Conservation (phyloP, 1,139 yeast species). For the Torulaspora pretoriensis region DNA sequence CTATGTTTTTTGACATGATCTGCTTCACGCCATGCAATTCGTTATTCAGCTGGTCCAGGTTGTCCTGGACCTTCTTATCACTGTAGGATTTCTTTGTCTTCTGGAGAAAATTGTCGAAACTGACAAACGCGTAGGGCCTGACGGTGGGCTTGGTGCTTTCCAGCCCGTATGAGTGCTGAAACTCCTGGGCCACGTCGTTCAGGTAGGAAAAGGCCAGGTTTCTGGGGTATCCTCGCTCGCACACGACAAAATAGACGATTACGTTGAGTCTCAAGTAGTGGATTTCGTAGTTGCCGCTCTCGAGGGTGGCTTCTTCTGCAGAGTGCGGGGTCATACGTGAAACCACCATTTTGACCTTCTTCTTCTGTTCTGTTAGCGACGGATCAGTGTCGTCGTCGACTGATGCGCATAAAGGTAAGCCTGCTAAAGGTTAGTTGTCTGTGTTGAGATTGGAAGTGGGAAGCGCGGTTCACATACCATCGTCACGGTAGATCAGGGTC, state of each 20-base stretch:
- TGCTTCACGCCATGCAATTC: conserved; percentile 91
- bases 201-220: conserved; percentile 86
- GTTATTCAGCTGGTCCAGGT: conserved; percentile 76
- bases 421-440: conserved; percentile 36
- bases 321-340: conserved; percentile 74
- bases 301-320: conserved; percentile 82
- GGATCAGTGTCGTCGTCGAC: conserved; percentile 72
- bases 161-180: conserved; percentile 69
- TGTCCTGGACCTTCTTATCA: conserved; percentile 86
- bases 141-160: conserved; percentile 61
- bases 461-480: conserved; percentile 46
- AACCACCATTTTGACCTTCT: conserved; percentile 74
- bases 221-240: conserved; percentile 76
- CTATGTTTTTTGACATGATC: conserved; percentile 94
- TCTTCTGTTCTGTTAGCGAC: conserved; percentile 68
- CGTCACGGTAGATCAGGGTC: conserved; percentile 65
- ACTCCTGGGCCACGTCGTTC: conserved; percentile 77
- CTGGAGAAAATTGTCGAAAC: conserved; percentile 76
- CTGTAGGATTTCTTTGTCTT: conserved; percentile 86
- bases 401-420: conserved; percentile 88
- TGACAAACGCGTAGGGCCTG: conserved; percentile 86
- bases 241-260: conserved; percentile 72
- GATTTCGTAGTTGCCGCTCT: conserved; percentile 68
- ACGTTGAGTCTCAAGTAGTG: conserved; percentile 65
- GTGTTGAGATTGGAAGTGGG: neutral